Evolutionary conservation across 306 rosid genomes (phyloP).

Genomic region (Corylus heterophylla): DNA sequence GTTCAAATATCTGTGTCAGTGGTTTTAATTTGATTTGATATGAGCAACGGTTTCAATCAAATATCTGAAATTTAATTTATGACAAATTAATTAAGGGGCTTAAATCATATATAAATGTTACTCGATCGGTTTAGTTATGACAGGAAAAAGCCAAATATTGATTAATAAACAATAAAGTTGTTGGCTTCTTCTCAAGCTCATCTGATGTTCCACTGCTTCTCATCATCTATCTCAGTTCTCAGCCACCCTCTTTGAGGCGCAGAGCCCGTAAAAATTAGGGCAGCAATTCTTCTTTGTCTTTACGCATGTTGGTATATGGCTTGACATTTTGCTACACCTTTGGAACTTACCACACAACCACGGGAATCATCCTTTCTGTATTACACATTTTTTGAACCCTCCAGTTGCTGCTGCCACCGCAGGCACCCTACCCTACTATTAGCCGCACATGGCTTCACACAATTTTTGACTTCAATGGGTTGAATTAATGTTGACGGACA

Average conservation of each 20-base stretch:
- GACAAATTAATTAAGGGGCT: too few species aligned
- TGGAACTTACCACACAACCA: slow-evolving; percentile 13
- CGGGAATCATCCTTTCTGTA: neutral
- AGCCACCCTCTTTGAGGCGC: neutral
- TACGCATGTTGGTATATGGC: neutral
- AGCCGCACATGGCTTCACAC: neutral
- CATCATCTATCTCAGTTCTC: too few species aligned
- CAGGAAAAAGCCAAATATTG: too few species aligned
- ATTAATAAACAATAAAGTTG: too few species aligned
- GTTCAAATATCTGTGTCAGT: neutral
- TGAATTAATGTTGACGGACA: too few species aligned
- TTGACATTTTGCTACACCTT: slow-evolving; percentile 2
- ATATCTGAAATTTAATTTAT: too few species aligned
- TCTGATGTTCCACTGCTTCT: too few species aligned
- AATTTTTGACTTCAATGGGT: too few species aligned
- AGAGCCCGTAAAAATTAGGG: neutral
- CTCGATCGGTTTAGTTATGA: too few species aligned
- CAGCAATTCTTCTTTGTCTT: slow-evolving; percentile 12
- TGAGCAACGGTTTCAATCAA: too few species aligned
- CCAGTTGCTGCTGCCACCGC: neutral
- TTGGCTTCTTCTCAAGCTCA: too few species aligned
- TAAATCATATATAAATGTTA: too few species aligned
- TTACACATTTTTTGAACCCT: neutral
- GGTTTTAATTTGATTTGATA: neutral
- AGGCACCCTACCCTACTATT: neutral